A percentile compares a stretch with the other conserved stretches of the same genome.
These are phyloP conservation scores for Prunus dulcis DNA, from an alignment of 306 rosid genomes.

Conservation along the genomic window DNA sequence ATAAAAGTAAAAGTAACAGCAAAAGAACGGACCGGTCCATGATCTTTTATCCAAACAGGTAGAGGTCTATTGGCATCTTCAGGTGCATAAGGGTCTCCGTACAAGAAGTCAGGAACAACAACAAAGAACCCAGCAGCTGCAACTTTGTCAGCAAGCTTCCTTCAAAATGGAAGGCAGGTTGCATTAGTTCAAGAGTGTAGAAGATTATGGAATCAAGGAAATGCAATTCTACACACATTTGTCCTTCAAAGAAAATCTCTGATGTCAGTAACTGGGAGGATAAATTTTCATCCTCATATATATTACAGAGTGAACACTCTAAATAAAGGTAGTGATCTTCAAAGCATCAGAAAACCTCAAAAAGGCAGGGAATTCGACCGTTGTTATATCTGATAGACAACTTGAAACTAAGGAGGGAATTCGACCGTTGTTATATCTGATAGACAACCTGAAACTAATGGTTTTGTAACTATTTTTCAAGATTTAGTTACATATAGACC, in stretches of 20 bases:
- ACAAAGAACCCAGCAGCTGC: constrained; percentile 75
- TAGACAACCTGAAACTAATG: background rate
- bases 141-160: constrained; percentile 82
- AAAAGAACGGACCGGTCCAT: constrained; percentile 49
- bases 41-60: constrained; percentile 52
- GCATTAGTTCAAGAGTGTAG: constrained; percentile 4
- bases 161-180: constrained; percentile 24
- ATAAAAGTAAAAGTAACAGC: background rate
- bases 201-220: background rate
- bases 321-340: background rate
- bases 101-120: constrained; percentile 63
- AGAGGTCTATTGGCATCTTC: constrained; percentile 32
- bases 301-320: background rate
- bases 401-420: background rate
- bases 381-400: background rate
- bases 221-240: background rate
- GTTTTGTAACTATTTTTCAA: background rate
- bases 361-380: background rate
- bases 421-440: background rate
- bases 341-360: background rate
- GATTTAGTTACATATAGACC: background rate
- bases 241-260: background rate
- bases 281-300: background rate
- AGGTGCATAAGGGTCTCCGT: constrained; percentile 56
- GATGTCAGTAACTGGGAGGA: background rate